phyloP scores from a whole-genome alignment of 148 eudicot genomes.

The Rhododendron simsii region DNA sequence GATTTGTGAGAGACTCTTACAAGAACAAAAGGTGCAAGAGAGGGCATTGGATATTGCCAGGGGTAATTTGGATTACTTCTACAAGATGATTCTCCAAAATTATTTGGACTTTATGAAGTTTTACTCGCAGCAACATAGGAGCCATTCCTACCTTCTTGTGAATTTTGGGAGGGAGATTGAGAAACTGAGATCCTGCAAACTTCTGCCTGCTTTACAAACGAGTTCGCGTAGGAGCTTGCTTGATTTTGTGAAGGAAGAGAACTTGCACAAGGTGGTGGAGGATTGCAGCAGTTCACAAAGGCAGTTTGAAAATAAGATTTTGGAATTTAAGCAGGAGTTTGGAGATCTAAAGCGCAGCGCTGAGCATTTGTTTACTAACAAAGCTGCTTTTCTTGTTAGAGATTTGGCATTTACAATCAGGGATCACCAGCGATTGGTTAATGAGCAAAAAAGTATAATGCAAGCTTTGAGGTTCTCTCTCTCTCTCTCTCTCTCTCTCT shows the following conservation, averaged over 20 bases:
- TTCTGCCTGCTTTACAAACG: constrained; percentile 65
- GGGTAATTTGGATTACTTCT: constrained; percentile 74
- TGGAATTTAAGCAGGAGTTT: constrained; percentile 86
- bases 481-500: constrained; percentile 14
- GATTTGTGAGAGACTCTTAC: constrained; percentile 55
- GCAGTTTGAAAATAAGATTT: constrained; percentile 87
- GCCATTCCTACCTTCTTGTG: constrained; percentile 60
- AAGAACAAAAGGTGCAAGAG: constrained; percentile 88
- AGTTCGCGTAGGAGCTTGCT: constrained; percentile 59
- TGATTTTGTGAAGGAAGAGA: constrained; percentile 92
- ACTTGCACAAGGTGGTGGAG: constrained; percentile 63
- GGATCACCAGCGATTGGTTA: constrained; percentile 51
- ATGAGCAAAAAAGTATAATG: constrained; percentile 85
- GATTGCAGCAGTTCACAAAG: constrained; percentile 69
- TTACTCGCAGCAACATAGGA: constrained; percentile 60
- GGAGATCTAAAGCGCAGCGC: constrained; percentile 71
- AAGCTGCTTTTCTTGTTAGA: constrained; percentile 57
- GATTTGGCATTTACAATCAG: constrained; percentile 64
- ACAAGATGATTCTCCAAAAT: constrained; percentile 64
- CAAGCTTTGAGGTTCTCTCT: constrained; percentile 75
- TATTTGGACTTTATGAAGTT: constrained; percentile 72
- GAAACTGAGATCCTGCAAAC: constrained; percentile 64
- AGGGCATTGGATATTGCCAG: constrained; percentile 92
- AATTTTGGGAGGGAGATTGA: constrained; percentile 73
- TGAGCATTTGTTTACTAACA: constrained; percentile 70